Conservation (phyloP, 495 filamentous ascomycete genomes). For the Aspergillus nanangensis region DNA sequence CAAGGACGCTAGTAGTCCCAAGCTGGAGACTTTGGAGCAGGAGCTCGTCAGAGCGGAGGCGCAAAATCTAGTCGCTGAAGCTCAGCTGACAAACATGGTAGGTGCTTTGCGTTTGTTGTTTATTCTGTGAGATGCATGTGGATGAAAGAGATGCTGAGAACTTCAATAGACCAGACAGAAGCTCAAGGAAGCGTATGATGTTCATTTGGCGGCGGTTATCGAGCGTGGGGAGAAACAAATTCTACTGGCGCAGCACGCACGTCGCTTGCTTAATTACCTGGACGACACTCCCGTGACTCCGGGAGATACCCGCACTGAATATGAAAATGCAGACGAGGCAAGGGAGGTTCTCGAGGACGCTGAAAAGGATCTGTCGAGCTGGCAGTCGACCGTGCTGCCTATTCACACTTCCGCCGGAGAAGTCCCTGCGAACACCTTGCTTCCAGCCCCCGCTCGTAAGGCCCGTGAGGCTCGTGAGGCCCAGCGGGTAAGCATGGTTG, state of each 20-base stretch:
- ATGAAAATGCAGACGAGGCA: conserved; percentile 58
- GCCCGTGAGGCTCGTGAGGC: neutral
- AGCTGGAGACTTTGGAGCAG: conserved; percentile 81
- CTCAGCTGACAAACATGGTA: conserved; percentile 91
- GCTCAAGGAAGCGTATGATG: conserved; percentile 86
- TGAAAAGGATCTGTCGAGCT: conserved; percentile 78
- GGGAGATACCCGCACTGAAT: conserved; percentile 67
- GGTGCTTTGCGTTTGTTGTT: conserved; percentile 2
- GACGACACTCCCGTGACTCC: conserved; percentile 90
- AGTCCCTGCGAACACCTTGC: conserved; percentile 5
- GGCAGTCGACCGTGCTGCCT: conserved; percentile 59
- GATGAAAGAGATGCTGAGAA: conserved; percentile 5
- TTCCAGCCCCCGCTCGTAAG: conserved; percentile 9
- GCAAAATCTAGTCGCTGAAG: conserved; percentile 92
- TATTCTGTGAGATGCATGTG: neutral
- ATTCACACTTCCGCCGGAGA: conserved; percentile 22
- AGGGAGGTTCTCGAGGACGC: conserved; percentile 88
- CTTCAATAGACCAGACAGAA: conserved; percentile 73
- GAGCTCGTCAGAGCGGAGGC: conserved; percentile 94
- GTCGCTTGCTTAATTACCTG: conserved; percentile 78
- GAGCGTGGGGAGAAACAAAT: conserved; percentile 96
- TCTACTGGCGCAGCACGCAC: conserved; percentile 84
- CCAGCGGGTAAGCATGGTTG: neutral
- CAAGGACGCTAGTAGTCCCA: conserved; percentile 77
- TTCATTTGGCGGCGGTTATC: conserved; percentile 81